Base-by-base conservation (phyloP, 164 flowering plant genomes). In the Umbellularia californica region DNA sequence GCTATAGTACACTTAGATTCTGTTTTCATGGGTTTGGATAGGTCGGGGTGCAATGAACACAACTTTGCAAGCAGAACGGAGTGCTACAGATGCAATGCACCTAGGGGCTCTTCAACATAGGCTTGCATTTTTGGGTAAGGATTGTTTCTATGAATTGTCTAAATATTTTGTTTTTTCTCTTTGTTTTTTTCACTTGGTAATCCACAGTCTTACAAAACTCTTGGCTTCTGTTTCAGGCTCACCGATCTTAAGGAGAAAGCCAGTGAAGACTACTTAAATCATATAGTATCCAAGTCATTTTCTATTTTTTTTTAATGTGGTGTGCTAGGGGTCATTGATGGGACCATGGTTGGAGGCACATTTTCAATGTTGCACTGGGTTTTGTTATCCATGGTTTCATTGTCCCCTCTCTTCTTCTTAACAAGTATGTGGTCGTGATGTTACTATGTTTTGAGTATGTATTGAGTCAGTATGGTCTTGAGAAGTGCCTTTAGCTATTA, bases 21-120 rank as follows among this genome's bases (percentile, higher is more conserved):
- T 11, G 2, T 22, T 64, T 64, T 64, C 15, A 22, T 9, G 69
- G 22, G 24, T 13, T 64, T 27, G 28, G 22, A 75, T 83, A 95
- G 99, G 88, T 70, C 82, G 14, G 99, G 93, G 3, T 95, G 99
- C 90, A 92, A 90, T 58, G 98, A 90, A 79, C 99, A 95, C 83
- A 93, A 93, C 88, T 95, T 95, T 69, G 98, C 99, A 0, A 92
- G 92, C 87, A 86, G 99, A 87, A 92, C 83, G 91, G 99, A 95
- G 74, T 95, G 98, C 70, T 92, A 89, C 85, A 87, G 92, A 82
- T 93, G 99, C 92, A 90, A 79, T 72, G 96, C 97, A 6, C 99
- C 99, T 0, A 86, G 97, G 77, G 90, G 88, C 70, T 75, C 81
- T 84, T 41, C 77, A 73, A 51, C 70, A 67, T 63, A 64, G 64